These are phyloP conservation scores for Asclepias syriaca DNA, from an alignment of 257 asterid genomes.

Conservation along the genomic window DNA sequence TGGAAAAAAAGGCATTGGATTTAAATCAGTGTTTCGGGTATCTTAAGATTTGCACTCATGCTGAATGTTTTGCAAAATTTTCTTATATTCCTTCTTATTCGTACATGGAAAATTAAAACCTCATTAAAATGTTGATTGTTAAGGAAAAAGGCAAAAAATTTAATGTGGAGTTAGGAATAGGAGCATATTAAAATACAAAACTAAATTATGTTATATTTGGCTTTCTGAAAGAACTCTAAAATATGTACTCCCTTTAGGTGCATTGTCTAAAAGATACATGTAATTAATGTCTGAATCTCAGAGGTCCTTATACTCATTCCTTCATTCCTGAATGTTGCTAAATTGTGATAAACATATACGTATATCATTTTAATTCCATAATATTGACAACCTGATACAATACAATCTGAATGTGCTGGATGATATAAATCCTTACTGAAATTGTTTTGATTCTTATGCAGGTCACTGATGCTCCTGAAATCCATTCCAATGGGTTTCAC, in stretches of 20 bases:
- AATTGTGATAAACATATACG: neutral
- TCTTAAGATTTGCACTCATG: conserved; percentile 8
- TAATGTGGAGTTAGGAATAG: neutral
- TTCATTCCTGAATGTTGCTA: neutral
- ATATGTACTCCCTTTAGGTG: neutral
- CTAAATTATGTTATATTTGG: neutral
- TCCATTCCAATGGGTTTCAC: conserved; percentile 91
- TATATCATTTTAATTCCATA: neutral
- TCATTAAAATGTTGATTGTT: neutral
- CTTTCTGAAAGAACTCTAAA: neutral
- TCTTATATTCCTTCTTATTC: neutral
- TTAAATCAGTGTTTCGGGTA: conserved; percentile 99
- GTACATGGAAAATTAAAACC: neutral
- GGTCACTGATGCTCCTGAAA: conserved; percentile 95
- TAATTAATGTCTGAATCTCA: neutral
- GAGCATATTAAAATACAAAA: neutral
- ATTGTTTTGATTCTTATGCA: conserved; percentile 21
- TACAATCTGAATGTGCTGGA: neutral
- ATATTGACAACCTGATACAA: neutral
- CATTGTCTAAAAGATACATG: neutral
- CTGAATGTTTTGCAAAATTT: neutral
- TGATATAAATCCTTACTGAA: neutral
- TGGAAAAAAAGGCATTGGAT: conserved; percentile 99
- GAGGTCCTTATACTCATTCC: neutral
- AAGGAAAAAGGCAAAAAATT: neutral